Percentiles rank a stretch among this genome's conserved stretches.
phyloP scores from a whole-genome alignment of 1,139 yeast species.

The Suhomyces panamericanus region DNA sequence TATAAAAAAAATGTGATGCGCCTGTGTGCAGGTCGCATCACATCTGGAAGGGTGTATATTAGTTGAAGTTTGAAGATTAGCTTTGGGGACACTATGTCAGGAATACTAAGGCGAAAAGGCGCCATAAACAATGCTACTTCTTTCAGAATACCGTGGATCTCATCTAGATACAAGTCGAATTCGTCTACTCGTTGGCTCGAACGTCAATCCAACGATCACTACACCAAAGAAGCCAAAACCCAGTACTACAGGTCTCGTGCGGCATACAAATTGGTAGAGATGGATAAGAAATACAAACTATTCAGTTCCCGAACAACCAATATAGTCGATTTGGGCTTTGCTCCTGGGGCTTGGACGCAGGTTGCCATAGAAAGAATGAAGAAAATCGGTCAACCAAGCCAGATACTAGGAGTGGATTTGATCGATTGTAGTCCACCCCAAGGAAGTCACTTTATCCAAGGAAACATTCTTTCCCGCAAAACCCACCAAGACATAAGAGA shows the following conservation, averaged over 20 bases:
- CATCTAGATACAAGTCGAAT: constrained; percentile 23
- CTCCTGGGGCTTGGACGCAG: constrained; percentile 55
- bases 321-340: constrained; percentile 70
- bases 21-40: constrained; percentile 6
- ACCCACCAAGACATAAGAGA: constrained; percentile 35
- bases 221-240: constrained; percentile 62
- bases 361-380: constrained; percentile 35
- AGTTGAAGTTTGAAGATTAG: too few relatives aligned
- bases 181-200: constrained; percentile 73
- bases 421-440: constrained; percentile 40
- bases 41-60: background rate
- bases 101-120: too few relatives aligned
- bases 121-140: too few relatives aligned
- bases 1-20: constrained; percentile 8
- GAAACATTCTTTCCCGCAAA: constrained; percentile 37
- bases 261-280: constrained; percentile 77
- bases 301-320: constrained; percentile 51
- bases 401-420: constrained; percentile 44
- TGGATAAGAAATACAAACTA: constrained; percentile 62
- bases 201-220: constrained; percentile 65
- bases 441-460: constrained; percentile 43
- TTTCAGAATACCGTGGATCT: background rate
- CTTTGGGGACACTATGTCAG: too few relatives aligned
- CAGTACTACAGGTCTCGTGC: constrained; percentile 78
- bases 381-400: constrained; percentile 15